Conservation (phyloP, 495 filamentous ascomycete genomes). For the Bacidia rubella region DNA sequence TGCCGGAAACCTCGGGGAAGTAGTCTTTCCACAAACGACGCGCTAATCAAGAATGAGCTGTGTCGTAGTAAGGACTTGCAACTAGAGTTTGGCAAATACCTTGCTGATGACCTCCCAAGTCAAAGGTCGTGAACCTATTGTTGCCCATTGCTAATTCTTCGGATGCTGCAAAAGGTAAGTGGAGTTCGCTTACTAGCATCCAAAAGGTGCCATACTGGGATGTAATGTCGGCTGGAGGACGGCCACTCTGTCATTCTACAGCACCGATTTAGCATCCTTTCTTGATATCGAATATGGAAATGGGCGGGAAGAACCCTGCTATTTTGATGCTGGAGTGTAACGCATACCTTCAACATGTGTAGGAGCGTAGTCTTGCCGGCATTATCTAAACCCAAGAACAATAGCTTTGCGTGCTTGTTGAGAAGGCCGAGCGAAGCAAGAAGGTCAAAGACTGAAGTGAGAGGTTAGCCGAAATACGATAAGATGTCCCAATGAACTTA, state of each 20-base stretch:
- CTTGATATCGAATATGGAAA: background rate
- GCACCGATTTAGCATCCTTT: background rate
- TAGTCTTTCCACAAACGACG: constrained; percentile 97
- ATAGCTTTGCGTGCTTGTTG: constrained; percentile 91
- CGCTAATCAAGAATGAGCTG: constrained; percentile 34
- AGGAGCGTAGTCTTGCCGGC: constrained; percentile 92
- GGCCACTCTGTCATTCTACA: constrained; percentile 83
- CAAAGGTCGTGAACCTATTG: constrained; percentile 93
- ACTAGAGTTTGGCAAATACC: constrained; percentile 39
- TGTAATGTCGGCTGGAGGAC: constrained; percentile 83
- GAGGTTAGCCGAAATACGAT: constrained; percentile 10
- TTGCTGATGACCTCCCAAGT: constrained; percentile 94
- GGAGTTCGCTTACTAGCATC: background rate
- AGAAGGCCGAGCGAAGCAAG: constrained; percentile 79
- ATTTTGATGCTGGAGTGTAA: background rate
- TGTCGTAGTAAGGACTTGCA: constrained; percentile 3
- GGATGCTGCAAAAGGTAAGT: constrained; percentile 43
- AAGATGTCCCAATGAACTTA: background rate
- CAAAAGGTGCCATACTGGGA: constrained; percentile 50
- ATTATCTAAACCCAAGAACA: constrained; percentile 92
- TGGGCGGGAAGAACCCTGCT: background rate
- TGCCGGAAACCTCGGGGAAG: constrained; percentile 95
- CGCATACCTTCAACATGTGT: constrained; percentile 75
- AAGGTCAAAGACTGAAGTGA: constrained; percentile 69
- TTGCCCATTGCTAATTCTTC: constrained; percentile 96